A percentile compares a stretch with the other conserved stretches of the same genome.
Conservation (phyloP, 1,284 basidiomycete species). For the Puccinia horiana region DNA sequence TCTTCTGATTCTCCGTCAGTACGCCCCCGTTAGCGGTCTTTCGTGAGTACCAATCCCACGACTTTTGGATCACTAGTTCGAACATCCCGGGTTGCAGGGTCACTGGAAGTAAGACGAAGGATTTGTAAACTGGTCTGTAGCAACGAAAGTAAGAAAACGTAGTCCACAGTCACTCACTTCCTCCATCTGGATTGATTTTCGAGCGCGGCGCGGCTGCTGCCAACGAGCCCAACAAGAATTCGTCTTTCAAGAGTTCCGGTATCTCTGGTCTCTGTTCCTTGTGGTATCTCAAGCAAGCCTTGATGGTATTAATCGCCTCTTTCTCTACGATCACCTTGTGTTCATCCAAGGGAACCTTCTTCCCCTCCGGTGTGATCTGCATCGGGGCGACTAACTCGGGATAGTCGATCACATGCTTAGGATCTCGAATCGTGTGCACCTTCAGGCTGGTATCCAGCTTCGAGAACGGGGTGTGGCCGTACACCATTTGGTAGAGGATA, state of each 20-base stretch:
- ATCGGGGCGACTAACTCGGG: constrained; percentile 68
- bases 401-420: constrained; percentile 71
- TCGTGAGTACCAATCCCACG: constrained; percentile 36
- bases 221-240: constrained; percentile 57
- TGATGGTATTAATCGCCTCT: constrained; percentile 73
- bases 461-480: constrained; percentile 86
- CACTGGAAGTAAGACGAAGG: not conserved
- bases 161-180: not conserved
- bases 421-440: constrained; percentile 82
- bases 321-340: constrained; percentile 68
- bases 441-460: constrained; percentile 81
- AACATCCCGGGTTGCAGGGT: constrained; percentile 25
- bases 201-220: not conserved
- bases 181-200: not conserved
- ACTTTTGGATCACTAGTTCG: constrained; percentile 25
- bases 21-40: constrained; percentile 19
- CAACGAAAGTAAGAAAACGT: not conserved
- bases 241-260: constrained; percentile 64
- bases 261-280: constrained; percentile 79
- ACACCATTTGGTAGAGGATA: constrained; percentile 94
- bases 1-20: constrained; percentile 30
- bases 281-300: constrained; percentile 71
- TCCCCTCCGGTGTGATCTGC: constrained; percentile 58
- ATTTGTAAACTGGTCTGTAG: not conserved
- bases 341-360: constrained; percentile 65